Conservation (phyloP, 306 rosid genomes). For the Benincasa hispida region DNA sequence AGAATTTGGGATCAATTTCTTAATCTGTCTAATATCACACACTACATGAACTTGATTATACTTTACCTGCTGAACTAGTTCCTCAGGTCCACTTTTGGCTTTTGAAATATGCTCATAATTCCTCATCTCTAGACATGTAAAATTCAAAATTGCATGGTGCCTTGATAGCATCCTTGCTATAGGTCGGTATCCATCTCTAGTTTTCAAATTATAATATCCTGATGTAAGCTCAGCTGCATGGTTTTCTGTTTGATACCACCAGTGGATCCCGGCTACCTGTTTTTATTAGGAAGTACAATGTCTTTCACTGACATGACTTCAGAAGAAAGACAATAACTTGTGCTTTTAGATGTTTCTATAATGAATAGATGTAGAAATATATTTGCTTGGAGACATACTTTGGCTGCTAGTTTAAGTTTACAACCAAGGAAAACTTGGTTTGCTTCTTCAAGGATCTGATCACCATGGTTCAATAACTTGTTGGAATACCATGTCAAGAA, state of each 20-base stretch:
- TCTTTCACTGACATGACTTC: neutral
- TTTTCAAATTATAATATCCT: slow-evolving; percentile 68
- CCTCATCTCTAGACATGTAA: slow-evolving; percentile 89
- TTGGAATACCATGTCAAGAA: slow-evolving; percentile 86
- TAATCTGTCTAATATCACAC: neutral
- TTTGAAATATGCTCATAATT: slow-evolving; percentile 44
- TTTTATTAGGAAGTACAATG: slow-evolving; percentile 9
- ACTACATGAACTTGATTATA: neutral
- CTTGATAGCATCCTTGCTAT: slow-evolving; percentile 70
- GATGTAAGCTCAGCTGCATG: slow-evolving; percentile 89
- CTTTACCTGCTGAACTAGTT: slow-evolving; percentile 74
- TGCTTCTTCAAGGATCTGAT: slow-evolving; percentile 76
- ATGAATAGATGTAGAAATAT: neutral
- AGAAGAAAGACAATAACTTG: neutral
- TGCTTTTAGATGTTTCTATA: neutral
- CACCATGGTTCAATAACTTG: slow-evolving; percentile 67
- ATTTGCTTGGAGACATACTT: slow-evolving; percentile 30
- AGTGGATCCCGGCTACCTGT: slow-evolving; percentile 92
- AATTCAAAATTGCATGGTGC: slow-evolving; percentile 60
- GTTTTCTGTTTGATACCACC: slow-evolving; percentile 67
- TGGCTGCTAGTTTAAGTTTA: slow-evolving; percentile 72
- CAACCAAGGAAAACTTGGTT: slow-evolving; percentile 59
- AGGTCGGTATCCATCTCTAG: slow-evolving; percentile 82
- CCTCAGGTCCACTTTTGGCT: slow-evolving; percentile 56
- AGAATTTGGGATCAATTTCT: neutral